These are phyloP conservation scores for Tricholoma terreum DNA, from an alignment of 768 basidiomycete species.

Conservation along the genomic window DNA sequence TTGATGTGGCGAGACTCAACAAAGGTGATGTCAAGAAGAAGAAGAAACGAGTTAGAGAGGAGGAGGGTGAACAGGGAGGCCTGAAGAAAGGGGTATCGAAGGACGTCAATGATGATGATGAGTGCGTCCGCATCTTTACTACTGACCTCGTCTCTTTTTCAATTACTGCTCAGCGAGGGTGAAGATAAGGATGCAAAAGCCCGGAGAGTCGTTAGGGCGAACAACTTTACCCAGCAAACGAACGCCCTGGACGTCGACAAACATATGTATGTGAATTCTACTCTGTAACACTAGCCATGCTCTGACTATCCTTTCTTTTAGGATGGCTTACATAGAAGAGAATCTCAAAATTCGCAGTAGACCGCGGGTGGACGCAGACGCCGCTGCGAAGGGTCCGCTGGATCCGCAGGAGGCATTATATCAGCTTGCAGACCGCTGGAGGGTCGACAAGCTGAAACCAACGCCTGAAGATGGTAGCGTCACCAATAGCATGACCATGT, in stretches of 20 bases:
- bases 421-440: conserved; percentile 66
- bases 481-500: conserved; percentile 90
- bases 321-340: conserved; percentile 98
- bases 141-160: background rate
- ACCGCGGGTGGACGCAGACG: conserved; percentile 45
- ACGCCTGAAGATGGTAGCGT: conserved; percentile 87
- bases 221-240: conserved; percentile 97
- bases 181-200: conserved; percentile 69
- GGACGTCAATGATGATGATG: conserved; percentile 49
- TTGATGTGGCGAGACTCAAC: conserved; percentile 80
- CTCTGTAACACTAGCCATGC: background rate
- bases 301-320: conserved; percentile 24
- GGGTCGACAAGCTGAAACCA: conserved; percentile 52
- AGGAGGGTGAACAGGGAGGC: conserved; percentile 49
- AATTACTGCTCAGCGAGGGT: conserved; percentile 42
- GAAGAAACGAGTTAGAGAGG: conserved; percentile 50
- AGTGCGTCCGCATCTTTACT: conserved; percentile 39
- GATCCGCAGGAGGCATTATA: conserved; percentile 82
- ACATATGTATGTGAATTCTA: conserved; percentile 71
- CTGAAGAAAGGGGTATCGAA: conserved; percentile 46
- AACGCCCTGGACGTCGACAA: conserved; percentile 96
- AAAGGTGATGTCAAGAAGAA: conserved; percentile 79
- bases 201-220: conserved; percentile 70
- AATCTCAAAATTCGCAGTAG: conserved; percentile 77
- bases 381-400: conserved; percentile 39